Conservation (phyloP, 2,329 filamentous ascomycete species). For the Colletotrichum melonis region DNA sequence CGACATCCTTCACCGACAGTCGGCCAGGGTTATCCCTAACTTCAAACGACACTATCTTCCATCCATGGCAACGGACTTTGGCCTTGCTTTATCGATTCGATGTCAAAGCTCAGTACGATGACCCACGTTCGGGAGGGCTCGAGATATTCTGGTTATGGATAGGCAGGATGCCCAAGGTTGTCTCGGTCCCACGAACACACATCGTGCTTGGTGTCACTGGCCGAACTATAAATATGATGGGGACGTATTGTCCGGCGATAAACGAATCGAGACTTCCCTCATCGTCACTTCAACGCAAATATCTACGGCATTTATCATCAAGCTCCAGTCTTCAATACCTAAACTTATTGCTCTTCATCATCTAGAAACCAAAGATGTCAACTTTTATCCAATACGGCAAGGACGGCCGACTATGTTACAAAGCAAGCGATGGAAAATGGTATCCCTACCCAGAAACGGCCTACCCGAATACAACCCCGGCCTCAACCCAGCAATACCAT, state of each 20-base stretch:
- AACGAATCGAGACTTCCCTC: rapidly evolving
- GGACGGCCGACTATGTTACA: neutral
- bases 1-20: neutral
- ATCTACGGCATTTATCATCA: neutral
- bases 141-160: neutral
- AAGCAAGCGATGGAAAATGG: neutral
- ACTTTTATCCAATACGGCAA: neutral
- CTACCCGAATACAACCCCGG: neutral
- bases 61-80: neutral
- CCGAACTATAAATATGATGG: neutral
- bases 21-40: neutral
- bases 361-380: neutral
- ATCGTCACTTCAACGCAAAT: neutral
- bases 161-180: neutral
- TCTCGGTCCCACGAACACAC: neutral
- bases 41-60: neutral
- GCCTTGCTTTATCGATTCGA: slow-evolving; percentile 1
- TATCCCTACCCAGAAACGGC: neutral
- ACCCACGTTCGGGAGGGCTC: neutral
- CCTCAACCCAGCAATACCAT: neutral
- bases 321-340: too few relatives aligned
- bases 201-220: neutral
- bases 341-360: neutral
- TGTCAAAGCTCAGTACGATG: neutral
- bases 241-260: neutral